Evolutionary conservation across 176 grass and related monocot species (phyloP), one percentile per base, ranked within the genome.

Genomic region (Rhynchospora pubera): DNA sequence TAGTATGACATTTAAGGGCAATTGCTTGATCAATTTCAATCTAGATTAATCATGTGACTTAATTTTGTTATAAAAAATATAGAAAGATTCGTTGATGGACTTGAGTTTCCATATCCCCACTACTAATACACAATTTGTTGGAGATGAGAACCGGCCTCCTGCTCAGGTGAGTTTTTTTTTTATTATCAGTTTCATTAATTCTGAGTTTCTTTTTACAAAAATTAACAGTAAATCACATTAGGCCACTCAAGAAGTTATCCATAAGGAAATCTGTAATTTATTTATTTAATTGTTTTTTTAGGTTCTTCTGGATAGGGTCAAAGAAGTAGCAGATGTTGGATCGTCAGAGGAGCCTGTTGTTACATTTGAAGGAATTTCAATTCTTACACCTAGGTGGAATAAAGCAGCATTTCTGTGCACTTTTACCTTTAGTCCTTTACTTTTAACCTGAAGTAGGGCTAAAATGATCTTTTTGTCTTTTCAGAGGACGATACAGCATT

Each of bases 61-160:
- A 77, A 62, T 63, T 61, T 55, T 85, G 18, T 5, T 86, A 16
- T 48, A 15, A 51, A 15, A 51, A 85, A 23, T 85, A 71, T 84
- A 96, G 93, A 96, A 96, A 96, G 93, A 96, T 91, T 92, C 88
- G 0, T 77, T 96, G 83, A 96, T 96, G 93, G 93, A 96, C 87
- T 84, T 92, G 85, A 96, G 93, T 92, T 96, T 96, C 83, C 93
- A 96, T 89, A 85, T 96, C 24, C 90, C 88, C 18, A 91, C 90
- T 84, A 79, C 88, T 51, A 96, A 96, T 82, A 96, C 90, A 23
- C 88, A 91, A 80, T 96, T 91, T 73, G n/a, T 92, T 67, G 93
- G 93, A 65, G 90, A 96, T 75, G 93, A 98, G 68, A 63, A 93
- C 52, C 84, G 79, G 58, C 89, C 95, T 76, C 78, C 92, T 73